phyloP scores from a whole-genome alignment of 805 yeast genomes.

The Wickerhamiella vanderwaltii region DNA sequence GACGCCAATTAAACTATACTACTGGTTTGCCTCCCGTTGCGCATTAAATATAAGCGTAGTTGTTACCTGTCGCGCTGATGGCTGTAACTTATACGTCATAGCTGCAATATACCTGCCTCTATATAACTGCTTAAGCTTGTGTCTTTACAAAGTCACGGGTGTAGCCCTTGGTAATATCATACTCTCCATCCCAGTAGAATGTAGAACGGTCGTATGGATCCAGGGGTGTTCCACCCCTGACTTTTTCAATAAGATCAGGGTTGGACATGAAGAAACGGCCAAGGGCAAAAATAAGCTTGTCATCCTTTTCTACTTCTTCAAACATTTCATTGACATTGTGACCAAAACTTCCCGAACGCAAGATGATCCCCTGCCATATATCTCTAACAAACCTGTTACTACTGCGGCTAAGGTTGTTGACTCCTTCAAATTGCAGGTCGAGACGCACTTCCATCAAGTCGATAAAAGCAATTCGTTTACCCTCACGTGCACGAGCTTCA shows the following conservation, averaged over 20 bases:
- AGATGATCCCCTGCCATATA: conserved; percentile 19
- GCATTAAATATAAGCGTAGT: too few species aligned
- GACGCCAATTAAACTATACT: too few species aligned
- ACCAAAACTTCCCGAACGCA: conserved; percentile 20
- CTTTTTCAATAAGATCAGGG: conserved; percentile 42
- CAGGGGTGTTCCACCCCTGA: conserved; percentile 33
- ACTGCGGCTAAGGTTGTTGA: background rate
- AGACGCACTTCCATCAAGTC: conserved; percentile 38
- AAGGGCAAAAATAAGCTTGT: conserved; percentile 28
- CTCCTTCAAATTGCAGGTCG: conserved; percentile 18
- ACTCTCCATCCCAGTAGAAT: conserved; percentile 31
- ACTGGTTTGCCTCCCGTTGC: too few species aligned
- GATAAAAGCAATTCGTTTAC: conserved; percentile 33
- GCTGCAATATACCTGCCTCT: too few species aligned
- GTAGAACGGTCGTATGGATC: conserved; percentile 37
- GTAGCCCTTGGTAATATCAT: conserved; percentile 32
- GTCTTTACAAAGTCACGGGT: too few species aligned
- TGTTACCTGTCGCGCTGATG: too few species aligned
- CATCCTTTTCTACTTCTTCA: conserved; percentile 16
- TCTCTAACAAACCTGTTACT: conserved; percentile 17
- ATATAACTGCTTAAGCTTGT: too few species aligned
- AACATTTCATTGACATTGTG: conserved; percentile 15
- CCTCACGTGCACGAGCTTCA: conserved; percentile 30
- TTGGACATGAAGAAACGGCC: conserved; percentile 43
- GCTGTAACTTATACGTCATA: too few species aligned